These are phyloP conservation scores for Xylariales sp. DNA, from an alignment of 2,329 filamentous ascomycete genomes.

Conservation along the genomic window DNA sequence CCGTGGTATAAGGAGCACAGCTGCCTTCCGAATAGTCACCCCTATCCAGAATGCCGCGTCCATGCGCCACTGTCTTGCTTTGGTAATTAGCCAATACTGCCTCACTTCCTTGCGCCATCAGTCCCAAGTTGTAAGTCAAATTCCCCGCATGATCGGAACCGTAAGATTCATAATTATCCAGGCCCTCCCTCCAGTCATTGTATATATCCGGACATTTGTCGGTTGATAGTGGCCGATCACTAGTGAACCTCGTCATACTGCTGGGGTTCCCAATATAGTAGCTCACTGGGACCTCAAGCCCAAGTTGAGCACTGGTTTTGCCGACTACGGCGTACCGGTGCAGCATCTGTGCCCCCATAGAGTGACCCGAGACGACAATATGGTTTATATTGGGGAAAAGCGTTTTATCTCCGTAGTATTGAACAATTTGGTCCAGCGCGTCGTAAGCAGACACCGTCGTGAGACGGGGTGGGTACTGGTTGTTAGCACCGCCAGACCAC, in stretches of 20 bases:
- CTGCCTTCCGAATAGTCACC: conserved; percentile 9
- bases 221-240: conserved; percentile 6
- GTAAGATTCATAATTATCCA: conserved; percentile 9
- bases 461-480: conserved; percentile 7
- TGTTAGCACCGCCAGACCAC: conserved; percentile 11
- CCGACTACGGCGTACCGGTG: conserved; percentile 13
- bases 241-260: conserved; percentile 10
- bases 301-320: conserved; percentile 6
- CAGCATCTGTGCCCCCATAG: conserved; percentile 10
- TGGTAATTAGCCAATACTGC: conserved; percentile 10
- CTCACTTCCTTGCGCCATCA: conserved; percentile 6
- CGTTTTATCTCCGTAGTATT: conserved; percentile 9
- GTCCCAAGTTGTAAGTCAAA: conserved; percentile 10
- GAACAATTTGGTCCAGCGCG: conserved; percentile 10
- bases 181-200: conserved; percentile 11
- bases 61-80: conserved; percentile 10
- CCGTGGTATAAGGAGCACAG: conserved; percentile 10
- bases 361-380: conserved; percentile 12
- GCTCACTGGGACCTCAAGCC: conserved; percentile 6
- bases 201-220: conserved; percentile 6
- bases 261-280: conserved; percentile 14
- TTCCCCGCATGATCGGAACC: conserved; percentile 1
- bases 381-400: conserved; percentile 12
- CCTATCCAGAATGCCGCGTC: conserved; percentile 7
- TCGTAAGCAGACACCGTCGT: conserved; percentile 8